Evolutionary conservation across 2,329 filamentous ascomycete species (phyloP).

Genomic region (Colletotrichum somersetense): DNA sequence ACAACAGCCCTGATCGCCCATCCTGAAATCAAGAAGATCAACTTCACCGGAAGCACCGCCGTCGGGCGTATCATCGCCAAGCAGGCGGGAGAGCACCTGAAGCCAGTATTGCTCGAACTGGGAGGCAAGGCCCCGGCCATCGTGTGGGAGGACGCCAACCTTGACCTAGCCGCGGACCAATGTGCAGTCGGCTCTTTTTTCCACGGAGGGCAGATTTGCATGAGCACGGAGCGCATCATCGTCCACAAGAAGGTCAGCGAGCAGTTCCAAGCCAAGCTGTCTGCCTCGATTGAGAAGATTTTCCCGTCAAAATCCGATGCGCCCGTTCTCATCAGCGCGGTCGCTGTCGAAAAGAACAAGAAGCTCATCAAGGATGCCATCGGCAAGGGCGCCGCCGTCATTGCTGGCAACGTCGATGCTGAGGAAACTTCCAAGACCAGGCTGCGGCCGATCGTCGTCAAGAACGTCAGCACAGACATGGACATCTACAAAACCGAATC

Average conservation of each 20-base stretch:
- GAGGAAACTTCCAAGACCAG: conserved; percentile 48
- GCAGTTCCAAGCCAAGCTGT: conserved; percentile 61
- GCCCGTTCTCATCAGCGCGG: conserved; percentile 77
- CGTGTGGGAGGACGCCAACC: conserved; percentile 83
- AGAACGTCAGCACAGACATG: conserved; percentile 70
- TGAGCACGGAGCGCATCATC: conserved; percentile 82
- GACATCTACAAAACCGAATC: conserved; percentile 77
- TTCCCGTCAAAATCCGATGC: conserved; percentile 70
- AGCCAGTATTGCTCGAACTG: conserved; percentile 84
- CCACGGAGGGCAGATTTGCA: conserved; percentile 85
- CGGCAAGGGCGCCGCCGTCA: conserved; percentile 69
- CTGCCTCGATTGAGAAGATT: conserved; percentile 55
- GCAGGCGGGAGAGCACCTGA: conserved; percentile 78
- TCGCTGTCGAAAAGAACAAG: conserved; percentile 72
- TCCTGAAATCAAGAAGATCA: conserved; percentile 80
- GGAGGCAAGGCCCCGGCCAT: conserved; percentile 86
- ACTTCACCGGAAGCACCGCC: conserved; percentile 84
- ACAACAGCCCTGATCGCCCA: conserved; percentile 77
- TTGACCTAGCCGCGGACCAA: conserved; percentile 76
- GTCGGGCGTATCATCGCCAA: conserved; percentile 81
- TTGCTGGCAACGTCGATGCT: conserved; percentile 52
- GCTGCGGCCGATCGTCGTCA: conserved; percentile 74
- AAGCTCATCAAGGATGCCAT: conserved; percentile 71
- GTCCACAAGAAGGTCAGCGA: conserved; percentile 63
- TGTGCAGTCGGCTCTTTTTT: conserved; percentile 79